phyloP scores from a whole-genome alignment of 177 flowering plant genomes.

The Vitis hybrid region DNA sequence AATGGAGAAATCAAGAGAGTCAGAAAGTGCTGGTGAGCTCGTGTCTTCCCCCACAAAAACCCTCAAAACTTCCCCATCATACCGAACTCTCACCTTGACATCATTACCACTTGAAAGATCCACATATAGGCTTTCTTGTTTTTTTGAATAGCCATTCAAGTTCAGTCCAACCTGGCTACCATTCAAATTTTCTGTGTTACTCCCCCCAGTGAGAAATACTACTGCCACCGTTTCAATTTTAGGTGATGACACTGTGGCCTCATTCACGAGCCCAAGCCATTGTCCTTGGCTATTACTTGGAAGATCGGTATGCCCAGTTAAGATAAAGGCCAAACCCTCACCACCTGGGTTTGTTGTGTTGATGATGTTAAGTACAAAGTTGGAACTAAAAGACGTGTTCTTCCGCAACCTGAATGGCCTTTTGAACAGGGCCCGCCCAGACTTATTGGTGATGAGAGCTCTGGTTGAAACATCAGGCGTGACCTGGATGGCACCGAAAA shows the following conservation, averaged over 20 bases:
- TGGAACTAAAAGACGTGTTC: constrained; percentile 38
- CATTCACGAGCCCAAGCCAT: constrained; percentile 64
- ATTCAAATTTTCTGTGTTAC: constrained; percentile 46
- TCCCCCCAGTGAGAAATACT: constrained; percentile 58
- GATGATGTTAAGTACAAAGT: constrained; percentile 42
- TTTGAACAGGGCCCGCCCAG: constrained; percentile 20
- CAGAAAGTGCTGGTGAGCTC: constrained; percentile 21
- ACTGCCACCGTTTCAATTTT: constrained; percentile 35
- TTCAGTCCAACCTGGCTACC: constrained; percentile 61
- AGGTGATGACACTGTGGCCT: constrained; percentile 27
- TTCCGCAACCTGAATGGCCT: constrained; percentile 38
- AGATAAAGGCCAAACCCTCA: constrained; percentile 60
- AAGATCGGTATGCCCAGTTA: constrained; percentile 20
- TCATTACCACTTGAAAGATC: constrained; percentile 19
- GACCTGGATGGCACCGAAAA: constrained; percentile 19
- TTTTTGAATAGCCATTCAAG: constrained; percentile 35
- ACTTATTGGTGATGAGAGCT: background rate
- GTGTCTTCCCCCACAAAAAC: constrained; percentile 15
- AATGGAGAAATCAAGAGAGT: constrained; percentile 31
- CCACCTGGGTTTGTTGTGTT: constrained; percentile 33
- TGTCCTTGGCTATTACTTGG: constrained; percentile 45
- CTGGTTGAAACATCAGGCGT: constrained; percentile 7
- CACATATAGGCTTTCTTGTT: constrained; percentile 24
- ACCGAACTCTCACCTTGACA: constrained; percentile 12
- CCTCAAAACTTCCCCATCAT: constrained; percentile 26